Conservation (phyloP, 805 yeast genomes). For the Saturnispora ahearnii region DNA sequence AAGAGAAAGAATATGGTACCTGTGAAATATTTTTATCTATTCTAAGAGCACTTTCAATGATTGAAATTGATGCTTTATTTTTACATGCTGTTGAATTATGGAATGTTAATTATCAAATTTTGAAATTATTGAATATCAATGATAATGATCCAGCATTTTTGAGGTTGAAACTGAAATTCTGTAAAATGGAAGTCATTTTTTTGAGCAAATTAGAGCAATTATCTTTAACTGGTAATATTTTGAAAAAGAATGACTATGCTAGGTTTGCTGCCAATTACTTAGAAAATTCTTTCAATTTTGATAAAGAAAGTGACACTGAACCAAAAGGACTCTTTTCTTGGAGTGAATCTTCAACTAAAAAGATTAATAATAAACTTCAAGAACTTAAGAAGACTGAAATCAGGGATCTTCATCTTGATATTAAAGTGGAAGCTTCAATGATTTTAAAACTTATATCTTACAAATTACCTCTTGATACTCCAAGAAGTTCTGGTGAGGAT, state of each 20-base stretch:
- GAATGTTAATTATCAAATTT: conserved; percentile 19
- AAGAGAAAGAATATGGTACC: conserved; percentile 17
- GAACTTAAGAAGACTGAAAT: conserved; percentile 20
- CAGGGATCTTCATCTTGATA: conserved; percentile 24
- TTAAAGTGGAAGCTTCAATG: conserved; percentile 43
- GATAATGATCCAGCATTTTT: conserved; percentile 18
- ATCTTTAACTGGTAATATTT: conserved; percentile 24
- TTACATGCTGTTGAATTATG: conserved; percentile 22
- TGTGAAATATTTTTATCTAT: conserved; percentile 25
- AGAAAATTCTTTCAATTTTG: conserved; percentile 25
- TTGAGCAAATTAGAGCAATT: conserved; percentile 21
- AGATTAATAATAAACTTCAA: conserved; percentile 10
- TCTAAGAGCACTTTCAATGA: conserved; percentile 21
- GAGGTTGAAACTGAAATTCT: conserved; percentile 25
- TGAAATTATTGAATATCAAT: conserved; percentile 19
- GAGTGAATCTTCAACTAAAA: conserved; percentile 5
- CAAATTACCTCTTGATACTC: conserved; percentile 51
- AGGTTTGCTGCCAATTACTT: conserved; percentile 27
- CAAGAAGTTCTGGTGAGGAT: conserved; percentile 32
- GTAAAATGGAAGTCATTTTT: conserved; percentile 25
- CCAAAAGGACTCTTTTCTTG: conserved; percentile 5
- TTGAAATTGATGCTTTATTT: conserved; percentile 22
- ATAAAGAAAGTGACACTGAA: neutral
- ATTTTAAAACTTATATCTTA: conserved; percentile 48
- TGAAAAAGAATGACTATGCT: conserved; percentile 26